Percentiles rank a stretch among this genome's conserved stretches.
phyloP scores from a whole-genome alignment of 129 eudicot genomes.

The Logfia minima region DNA sequence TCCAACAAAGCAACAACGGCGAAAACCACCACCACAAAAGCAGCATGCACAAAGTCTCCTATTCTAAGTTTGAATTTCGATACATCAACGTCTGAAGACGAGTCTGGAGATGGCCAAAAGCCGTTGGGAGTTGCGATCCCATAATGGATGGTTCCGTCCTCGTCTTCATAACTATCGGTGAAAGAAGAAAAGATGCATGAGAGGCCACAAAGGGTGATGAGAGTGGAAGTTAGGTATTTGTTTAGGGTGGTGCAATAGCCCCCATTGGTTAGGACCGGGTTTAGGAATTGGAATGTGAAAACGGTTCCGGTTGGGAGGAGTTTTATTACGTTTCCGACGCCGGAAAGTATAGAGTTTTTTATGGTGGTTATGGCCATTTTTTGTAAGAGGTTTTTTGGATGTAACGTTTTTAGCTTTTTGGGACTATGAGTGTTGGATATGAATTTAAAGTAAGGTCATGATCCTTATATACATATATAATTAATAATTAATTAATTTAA shows the following conservation, averaged over 20 bases:
- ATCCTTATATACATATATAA: not conserved
- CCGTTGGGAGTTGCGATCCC: conserved; percentile 62
- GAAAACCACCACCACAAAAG: conserved; percentile 47
- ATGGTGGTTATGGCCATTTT: conserved; percentile 24
- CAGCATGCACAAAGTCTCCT: conserved; percentile 71
- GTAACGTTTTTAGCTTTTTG: no score
- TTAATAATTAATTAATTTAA: no score
- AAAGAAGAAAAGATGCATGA: conserved; percentile 69
- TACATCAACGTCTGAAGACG: conserved; percentile 21
- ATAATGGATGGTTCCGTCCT: conserved; percentile 51
- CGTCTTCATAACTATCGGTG: conserved; percentile 71
- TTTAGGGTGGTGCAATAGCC: conserved; percentile 58
- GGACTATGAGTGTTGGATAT: not conserved
- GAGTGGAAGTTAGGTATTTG: conserved; percentile 47
- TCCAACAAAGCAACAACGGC: conserved; percentile 59
- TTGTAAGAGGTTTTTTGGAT: not conserved
- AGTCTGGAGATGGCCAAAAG: conserved; percentile 46
- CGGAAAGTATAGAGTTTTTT: conserved; percentile 40
- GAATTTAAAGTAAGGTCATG: not conserved
- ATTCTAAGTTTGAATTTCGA: conserved; percentile 43
- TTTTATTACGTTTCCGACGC: conserved; percentile 67
- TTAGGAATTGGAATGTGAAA: conserved; percentile 66
- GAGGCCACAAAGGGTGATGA: conserved; percentile 48
- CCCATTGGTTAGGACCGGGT: conserved; percentile 60
- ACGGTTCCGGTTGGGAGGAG: conserved; percentile 91